Base-by-base conservation (phyloP, 208 protist genomes). In the Leishmania lainsoni region DNA sequence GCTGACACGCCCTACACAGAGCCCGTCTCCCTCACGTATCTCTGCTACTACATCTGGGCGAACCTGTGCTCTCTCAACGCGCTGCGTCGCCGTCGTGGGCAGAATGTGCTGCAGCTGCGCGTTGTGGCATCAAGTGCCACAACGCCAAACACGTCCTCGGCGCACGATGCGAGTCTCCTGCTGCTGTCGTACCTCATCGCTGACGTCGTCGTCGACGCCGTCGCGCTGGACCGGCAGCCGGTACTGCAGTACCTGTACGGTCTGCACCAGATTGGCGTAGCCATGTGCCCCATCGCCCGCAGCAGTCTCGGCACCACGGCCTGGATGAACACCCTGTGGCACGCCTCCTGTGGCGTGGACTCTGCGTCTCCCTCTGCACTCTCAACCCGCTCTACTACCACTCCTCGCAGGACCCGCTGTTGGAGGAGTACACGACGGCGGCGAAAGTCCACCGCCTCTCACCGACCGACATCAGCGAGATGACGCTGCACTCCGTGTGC, bases 221-320 rank as follows among this genome's bases (percentile, higher is more conserved):
- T 99, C 20, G 90, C 93, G 45, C 91, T 99, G 29, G 89, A 92
- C 63, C 90, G 98, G 29, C 80, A 92, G 65, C 98, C 98, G 5
- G 95, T 96, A 10, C 86, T 99, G 66, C 96, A 99, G 92, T 99
- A 99, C 85, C 91, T 99, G 26, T 99, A 98, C 84, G 99, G 99
- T 58, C 76, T 99, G 4, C 80, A 90, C n/a, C 97, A 99, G 81
- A 94, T 99, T 73, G 98, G 98, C 17, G 86, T 99, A 32, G 91
- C 96, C 39, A 96, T 99, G 88, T 99, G 96, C 61, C 99, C 99
- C 12, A 83, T 99, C 3, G 94, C 89, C 78, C 99, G 99, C 82
- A 99, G 99, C 91, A 91, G 89, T 20, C 91, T 99, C 42, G 99
- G 99, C 77, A 99, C 98, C 58, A 87, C 99, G 3, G 88, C 42